These are phyloP conservation scores for Fusarium sp. DNA, from an alignment of 2,329 filamentous ascomycete genomes.

Conservation along the genomic window DNA sequence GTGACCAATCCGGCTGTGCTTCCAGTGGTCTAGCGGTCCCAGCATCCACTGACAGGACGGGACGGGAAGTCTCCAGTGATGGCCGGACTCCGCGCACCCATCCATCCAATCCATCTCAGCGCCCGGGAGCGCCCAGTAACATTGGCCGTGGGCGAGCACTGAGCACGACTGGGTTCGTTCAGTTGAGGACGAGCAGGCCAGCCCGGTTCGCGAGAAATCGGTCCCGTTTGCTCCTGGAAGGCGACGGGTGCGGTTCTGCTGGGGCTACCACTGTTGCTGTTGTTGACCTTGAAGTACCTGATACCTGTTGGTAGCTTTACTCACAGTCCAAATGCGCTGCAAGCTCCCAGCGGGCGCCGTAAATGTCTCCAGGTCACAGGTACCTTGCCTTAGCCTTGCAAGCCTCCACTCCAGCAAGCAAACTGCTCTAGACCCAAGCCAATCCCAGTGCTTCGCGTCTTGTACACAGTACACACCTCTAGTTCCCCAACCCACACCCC, in stretches of 20 bases:
- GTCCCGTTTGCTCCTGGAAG: conserved; percentile 18
- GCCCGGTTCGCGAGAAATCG: conserved; percentile 3
- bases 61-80: conserved; percentile 37
- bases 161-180: conserved; percentile 9
- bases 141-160: conserved; percentile 21
- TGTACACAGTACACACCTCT: conserved; percentile 17
- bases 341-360: conserved; percentile 21
- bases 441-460: neutral
- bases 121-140: conserved; percentile 36
- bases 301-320: conserved; percentile 3
- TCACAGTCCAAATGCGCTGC: conserved; percentile 2
- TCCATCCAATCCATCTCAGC: conserved; percentile 24
- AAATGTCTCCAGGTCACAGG: conserved; percentile 8
- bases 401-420: neutral
- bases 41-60: conserved; percentile 34
- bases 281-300: conserved; percentile 14
- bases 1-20: conserved; percentile 30
- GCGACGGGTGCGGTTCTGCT: neutral
- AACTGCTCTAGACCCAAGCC: neutral
- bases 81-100: conserved; percentile 13
- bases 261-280: neutral
- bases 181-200: conserved; percentile 3
- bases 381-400: conserved; percentile 7
- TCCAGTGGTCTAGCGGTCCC: conserved; percentile 6
- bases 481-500: conserved; percentile 25